Evolutionary conservation across 1,139 yeast genomes (phyloP).

Genomic region (Suhomyces maxii): DNA sequence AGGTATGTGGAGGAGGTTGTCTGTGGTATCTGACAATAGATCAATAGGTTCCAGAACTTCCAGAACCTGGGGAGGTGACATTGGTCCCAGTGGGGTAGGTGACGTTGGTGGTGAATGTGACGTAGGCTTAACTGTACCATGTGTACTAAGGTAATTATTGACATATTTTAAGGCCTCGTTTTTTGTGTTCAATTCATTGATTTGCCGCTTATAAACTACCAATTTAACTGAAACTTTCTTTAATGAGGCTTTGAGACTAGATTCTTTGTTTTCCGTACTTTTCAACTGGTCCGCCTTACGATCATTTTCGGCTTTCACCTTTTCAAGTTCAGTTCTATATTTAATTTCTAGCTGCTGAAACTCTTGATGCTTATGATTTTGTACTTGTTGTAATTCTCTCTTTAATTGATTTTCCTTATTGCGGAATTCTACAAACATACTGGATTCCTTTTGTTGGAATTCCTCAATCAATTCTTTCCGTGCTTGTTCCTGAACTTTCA

Average conservation of each 20-base stretch:
- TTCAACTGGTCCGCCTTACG: neutral
- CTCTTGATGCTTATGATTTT: neutral
- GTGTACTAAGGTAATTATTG: slow-evolving; percentile 1
- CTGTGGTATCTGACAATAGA: neutral
- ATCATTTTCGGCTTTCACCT: neutral
- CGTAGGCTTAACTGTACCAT: neutral
- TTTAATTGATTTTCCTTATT: slow-evolving; percentile 3
- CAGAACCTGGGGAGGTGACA: neutral
- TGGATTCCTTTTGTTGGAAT: slow-evolving; percentile 15
- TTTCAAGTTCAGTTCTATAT: neutral
- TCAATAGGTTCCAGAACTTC: neutral
- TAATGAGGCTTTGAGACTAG: slow-evolving; percentile 5
- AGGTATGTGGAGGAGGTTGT: neutral
- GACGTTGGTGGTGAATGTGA: no score
- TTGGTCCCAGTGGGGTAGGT: neutral
- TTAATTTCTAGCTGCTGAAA: neutral
- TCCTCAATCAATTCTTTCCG: slow-evolving; percentile 16
- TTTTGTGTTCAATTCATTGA: slow-evolving; percentile 9
- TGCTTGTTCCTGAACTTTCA: slow-evolving; percentile 10
- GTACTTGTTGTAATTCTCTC: slow-evolving; percentile 2
- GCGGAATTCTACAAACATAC: slow-evolving; percentile 8
- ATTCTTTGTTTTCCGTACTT: neutral
- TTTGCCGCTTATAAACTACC: slow-evolving; percentile 10
- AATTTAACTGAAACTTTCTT: slow-evolving; percentile 10
- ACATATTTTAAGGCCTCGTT: slow-evolving; percentile 11